phyloP scores from a whole-genome alignment of 2,329 filamentous ascomycete species.

The Alternaria rosae region DNA sequence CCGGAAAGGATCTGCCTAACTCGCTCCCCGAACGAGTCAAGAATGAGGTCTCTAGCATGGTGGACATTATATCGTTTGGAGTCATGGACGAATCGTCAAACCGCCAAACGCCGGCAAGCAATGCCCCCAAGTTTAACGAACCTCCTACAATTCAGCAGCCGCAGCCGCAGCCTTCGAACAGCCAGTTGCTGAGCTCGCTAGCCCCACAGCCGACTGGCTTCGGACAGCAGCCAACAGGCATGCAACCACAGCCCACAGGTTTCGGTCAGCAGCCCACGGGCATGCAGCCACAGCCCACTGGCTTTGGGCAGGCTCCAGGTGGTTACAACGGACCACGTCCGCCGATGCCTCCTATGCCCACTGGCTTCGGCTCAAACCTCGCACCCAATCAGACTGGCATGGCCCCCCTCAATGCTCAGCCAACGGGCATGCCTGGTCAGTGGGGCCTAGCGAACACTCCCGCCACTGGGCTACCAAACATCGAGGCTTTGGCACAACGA shows the following conservation, averaged over 20 bases:
- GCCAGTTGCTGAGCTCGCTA: constrained; percentile 65
- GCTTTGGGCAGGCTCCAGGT: constrained; percentile 72
- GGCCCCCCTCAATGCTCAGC: constrained; percentile 82
- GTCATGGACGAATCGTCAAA: constrained; percentile 74
- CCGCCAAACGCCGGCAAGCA: constrained; percentile 63
- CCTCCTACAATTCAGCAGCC: constrained; percentile 61
- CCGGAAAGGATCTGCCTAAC: constrained; percentile 80
- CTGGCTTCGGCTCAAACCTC: constrained; percentile 55
- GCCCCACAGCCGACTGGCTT: constrained; percentile 63
- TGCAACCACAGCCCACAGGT: constrained; percentile 57
- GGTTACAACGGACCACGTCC: constrained; percentile 83
- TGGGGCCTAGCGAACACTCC: constrained; percentile 99
- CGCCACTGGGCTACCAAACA: constrained; percentile 86
- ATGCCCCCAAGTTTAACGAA: constrained; percentile 74
- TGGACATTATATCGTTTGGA: constrained; percentile 97
- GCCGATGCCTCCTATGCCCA: constrained; percentile 83
- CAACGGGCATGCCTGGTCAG: constrained; percentile 89
- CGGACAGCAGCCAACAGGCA: constrained; percentile 68
- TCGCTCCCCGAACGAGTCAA: constrained; percentile 82
- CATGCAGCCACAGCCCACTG: constrained; percentile 53
- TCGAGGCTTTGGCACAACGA: constrained; percentile 87
- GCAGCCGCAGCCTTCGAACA: constrained; percentile 73
- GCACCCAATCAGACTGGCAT: constrained; percentile 70
- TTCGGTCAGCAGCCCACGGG: constrained; percentile 45
- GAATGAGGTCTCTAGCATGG: constrained; percentile 99